These are phyloP conservation scores for Camelina neglecta DNA, from an alignment of 345 rosid species.

Conservation along the genomic window DNA sequence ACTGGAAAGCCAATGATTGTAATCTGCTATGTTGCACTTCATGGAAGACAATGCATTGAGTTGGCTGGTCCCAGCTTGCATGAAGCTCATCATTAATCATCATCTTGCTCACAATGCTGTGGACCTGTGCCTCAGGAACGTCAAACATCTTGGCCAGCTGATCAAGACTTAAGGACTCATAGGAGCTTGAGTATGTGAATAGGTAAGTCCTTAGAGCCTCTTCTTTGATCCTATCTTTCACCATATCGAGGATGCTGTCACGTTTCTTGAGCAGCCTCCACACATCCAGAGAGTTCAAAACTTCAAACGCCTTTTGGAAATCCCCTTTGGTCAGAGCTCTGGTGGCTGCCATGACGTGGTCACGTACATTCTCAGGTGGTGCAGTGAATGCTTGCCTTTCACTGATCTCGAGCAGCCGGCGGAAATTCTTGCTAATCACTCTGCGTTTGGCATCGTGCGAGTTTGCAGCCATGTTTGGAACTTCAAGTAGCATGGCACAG, in stretches of 20 bases:
- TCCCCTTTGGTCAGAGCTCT: constrained; percentile 81
- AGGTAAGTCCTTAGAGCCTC: constrained; percentile 86
- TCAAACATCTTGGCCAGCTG: constrained; percentile 81
- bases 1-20: constrained; percentile 79
- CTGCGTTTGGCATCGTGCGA: constrained; percentile 63
- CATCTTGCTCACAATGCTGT: constrained; percentile 83
- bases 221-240: constrained; percentile 83
- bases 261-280: constrained; percentile 78
- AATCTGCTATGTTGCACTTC: constrained; percentile 72
- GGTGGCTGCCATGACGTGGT: constrained; percentile 91
- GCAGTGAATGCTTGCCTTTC: constrained; percentile 86
- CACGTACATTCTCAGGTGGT: constrained; percentile 88
- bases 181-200: constrained; percentile 67
- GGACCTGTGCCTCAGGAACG: constrained; percentile 60
- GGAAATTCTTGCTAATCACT: constrained; percentile 85
- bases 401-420: constrained; percentile 76
- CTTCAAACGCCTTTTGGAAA: constrained; percentile 65
- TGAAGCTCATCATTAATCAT: constrained; percentile 60
- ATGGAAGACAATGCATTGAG: constrained; percentile 72
- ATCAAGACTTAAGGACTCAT: constrained; percentile 68
- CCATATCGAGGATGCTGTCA: constrained; percentile 67
- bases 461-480: constrained; percentile 89
- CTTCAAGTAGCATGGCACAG: constrained; percentile 96
- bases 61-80: constrained; percentile 95
- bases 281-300: constrained; percentile 71